phyloP scores from a whole-genome alignment of 2,329 filamentous ascomycete genomes.

The Metarhizium album region DNA sequence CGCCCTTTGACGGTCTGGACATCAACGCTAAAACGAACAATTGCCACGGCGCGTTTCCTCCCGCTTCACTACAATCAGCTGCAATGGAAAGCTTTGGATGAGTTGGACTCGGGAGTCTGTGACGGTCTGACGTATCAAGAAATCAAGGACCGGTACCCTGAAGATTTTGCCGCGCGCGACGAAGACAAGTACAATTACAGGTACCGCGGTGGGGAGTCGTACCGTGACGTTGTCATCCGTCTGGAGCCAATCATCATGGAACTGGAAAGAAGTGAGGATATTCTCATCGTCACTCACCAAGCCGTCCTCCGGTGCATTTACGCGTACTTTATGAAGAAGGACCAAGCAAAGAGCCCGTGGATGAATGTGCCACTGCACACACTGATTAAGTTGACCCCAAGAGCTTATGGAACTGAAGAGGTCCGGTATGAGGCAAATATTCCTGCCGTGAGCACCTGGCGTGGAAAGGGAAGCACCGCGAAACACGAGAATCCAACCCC shows the following conservation, averaged over 20 bases:
- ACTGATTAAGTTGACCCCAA: slow-evolving; percentile 89
- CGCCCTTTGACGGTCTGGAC: slow-evolving; percentile 53
- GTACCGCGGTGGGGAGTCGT: slow-evolving; percentile 89
- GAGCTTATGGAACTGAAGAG: slow-evolving; percentile 88
- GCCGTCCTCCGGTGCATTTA: slow-evolving; percentile 96
- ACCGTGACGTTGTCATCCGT: slow-evolving; percentile 93
- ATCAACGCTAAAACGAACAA: slow-evolving; percentile 65
- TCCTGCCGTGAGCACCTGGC: slow-evolving; percentile 90
- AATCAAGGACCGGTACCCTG: slow-evolving; percentile 82
- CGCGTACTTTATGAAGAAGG: slow-evolving; percentile 96
- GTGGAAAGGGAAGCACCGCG: slow-evolving; percentile 84
- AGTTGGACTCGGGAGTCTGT: slow-evolving; percentile 92
- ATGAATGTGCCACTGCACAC: slow-evolving; percentile 97
- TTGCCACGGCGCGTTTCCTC: slow-evolving; percentile 79
- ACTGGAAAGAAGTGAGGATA: slow-evolving; percentile 88
- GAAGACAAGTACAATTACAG: slow-evolving; percentile 99
- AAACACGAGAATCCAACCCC: slow-evolving; percentile 62
- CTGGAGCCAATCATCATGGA: slow-evolving; percentile 99
- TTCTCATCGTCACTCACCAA: slow-evolving; percentile 96
- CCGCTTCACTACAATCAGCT: slow-evolving; percentile 79
- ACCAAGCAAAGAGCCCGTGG: slow-evolving; percentile 88
- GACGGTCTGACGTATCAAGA: slow-evolving; percentile 94
- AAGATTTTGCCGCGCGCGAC: slow-evolving; percentile 90
- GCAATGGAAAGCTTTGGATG: slow-evolving; percentile 97
- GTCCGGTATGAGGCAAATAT: slow-evolving; percentile 83